Conservation (phyloP, 2,329 filamentous ascomycete species). For the Rhynchosporium agropyri region DNA sequence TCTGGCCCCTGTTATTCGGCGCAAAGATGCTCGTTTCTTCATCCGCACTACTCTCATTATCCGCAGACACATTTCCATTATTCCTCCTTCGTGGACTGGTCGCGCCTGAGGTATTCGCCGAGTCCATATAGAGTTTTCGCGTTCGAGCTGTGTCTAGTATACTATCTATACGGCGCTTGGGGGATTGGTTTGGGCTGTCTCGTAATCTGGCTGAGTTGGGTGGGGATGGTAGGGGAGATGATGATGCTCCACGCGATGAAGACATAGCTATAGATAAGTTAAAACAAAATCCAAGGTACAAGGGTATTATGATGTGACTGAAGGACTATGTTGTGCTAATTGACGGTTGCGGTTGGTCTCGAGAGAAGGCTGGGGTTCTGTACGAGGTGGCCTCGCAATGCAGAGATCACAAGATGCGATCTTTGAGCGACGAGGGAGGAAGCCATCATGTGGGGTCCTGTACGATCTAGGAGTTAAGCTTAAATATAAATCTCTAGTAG, state of each 20-base stretch:
- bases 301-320: slow-evolving; percentile 2
- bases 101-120: slow-evolving; percentile 18
- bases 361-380: slow-evolving; percentile 1
- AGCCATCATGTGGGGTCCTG: slow-evolving; percentile 4
- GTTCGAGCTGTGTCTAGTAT: slow-evolving; percentile 35
- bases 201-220: slow-evolving; percentile 17
- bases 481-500: too few relatives aligned
- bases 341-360: slow-evolving; percentile 7
- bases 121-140: slow-evolving; percentile 26
- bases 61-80: slow-evolving; percentile 9
- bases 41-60: slow-evolving; percentile 40
- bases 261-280: slow-evolving; percentile 2
- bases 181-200: slow-evolving; percentile 8
- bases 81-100: slow-evolving; percentile 15
- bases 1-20: slow-evolving; percentile 19
- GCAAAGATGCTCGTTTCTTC: slow-evolving; percentile 47
- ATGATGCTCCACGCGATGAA: slow-evolving; percentile 2
- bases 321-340: neutral
- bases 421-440: slow-evolving; percentile 7
- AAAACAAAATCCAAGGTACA: neutral
- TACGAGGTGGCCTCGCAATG: slow-evolving; percentile 22
- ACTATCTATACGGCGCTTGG: slow-evolving; percentile 29
- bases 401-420: slow-evolving; percentile 33
- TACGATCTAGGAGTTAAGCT: too few relatives aligned
- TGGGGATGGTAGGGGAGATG: neutral